These are phyloP conservation scores for Paramecium octaurelia DNA, from an alignment of 73 alveolate species.

Conservation along the genomic window DNA sequence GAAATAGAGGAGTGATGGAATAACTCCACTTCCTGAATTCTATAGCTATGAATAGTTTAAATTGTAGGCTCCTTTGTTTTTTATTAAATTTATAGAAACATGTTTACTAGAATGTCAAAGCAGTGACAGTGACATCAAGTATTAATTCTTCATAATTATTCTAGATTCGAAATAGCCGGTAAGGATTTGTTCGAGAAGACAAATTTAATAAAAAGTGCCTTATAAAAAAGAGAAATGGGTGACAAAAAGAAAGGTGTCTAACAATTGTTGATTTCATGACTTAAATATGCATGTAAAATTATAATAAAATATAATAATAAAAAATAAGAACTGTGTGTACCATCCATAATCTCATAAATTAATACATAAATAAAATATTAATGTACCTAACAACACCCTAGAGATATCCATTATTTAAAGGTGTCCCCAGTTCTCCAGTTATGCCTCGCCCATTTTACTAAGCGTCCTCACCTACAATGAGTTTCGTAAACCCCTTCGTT, in stretches of 20 bases:
- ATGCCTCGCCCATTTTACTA: background rate
- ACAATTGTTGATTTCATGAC: background rate
- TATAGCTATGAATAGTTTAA: conserved; percentile 3
- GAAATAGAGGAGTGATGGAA: background rate
- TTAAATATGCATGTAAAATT: background rate
- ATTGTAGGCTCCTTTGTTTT: background rate
- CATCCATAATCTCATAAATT: background rate
- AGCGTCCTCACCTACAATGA: background rate
- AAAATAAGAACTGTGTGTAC: background rate
- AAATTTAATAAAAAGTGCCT: background rate
- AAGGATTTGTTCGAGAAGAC: background rate
- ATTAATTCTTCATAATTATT: background rate
- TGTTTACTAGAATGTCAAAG: background rate
- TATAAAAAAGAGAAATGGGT: background rate
- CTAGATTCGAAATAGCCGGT: background rate
- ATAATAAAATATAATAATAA: background rate
- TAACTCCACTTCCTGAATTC: background rate
- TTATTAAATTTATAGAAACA: conserved; percentile 19
- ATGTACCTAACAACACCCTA: conserved; percentile 19
- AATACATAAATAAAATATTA: background rate
- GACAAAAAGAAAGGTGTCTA: background rate
- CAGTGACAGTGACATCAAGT: background rate
- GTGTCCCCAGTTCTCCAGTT: conserved; percentile 12
- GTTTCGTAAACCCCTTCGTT: background rate
- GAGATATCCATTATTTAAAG: background rate